Conservation (phyloP, 2,329 filamentous ascomycete species). For the Ascochyta koolunga region DNA sequence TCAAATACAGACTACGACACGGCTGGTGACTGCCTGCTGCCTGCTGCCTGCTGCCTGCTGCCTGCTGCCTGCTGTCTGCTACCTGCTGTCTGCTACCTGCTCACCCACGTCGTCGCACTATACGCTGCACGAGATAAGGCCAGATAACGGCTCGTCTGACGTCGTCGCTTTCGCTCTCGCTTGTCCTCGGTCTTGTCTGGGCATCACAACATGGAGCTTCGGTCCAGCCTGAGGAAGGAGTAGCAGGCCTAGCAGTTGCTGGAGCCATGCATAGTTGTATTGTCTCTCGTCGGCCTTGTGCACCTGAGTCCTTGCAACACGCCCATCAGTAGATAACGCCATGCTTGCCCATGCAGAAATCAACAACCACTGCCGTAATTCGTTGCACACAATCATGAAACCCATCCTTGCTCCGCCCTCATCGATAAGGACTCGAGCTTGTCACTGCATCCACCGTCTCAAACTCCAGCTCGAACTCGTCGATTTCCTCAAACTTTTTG, state of each 20-base stretch:
- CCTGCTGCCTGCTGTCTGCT: too few species aligned
- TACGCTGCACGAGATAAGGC: slow-evolving; percentile 24
- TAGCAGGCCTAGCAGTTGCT: neutral
- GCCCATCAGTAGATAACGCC: neutral
- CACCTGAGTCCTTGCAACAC: neutral
- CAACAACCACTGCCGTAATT: neutral
- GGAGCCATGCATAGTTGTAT: neutral
- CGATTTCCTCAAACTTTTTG: slow-evolving; percentile 57
- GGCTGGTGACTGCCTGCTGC: neutral
- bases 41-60: too few species aligned
- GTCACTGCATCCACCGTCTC: slow-evolving; percentile 52
- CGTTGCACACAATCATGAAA: neutral
- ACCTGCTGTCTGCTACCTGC: neutral
- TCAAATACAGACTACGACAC: neutral
- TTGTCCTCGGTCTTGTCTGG: neutral
- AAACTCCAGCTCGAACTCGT: slow-evolving; percentile 59
- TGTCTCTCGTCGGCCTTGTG: neutral
- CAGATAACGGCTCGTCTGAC: slow-evolving; percentile 28
- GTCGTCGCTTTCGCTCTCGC: slow-evolving; percentile 3
- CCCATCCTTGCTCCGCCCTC: neutral
- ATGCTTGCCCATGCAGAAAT: slow-evolving; percentile 2
- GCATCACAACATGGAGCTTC: neutral
- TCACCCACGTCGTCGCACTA: slow-evolving; percentile 3
- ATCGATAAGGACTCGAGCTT: slow-evolving; percentile 51
- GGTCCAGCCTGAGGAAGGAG: neutral